A percentile compares a stretch with the other conserved stretches of the same genome.
Conservation (phyloP, 2,329 filamentous ascomycete genomes). For the Escovopsis weberi region DNA sequence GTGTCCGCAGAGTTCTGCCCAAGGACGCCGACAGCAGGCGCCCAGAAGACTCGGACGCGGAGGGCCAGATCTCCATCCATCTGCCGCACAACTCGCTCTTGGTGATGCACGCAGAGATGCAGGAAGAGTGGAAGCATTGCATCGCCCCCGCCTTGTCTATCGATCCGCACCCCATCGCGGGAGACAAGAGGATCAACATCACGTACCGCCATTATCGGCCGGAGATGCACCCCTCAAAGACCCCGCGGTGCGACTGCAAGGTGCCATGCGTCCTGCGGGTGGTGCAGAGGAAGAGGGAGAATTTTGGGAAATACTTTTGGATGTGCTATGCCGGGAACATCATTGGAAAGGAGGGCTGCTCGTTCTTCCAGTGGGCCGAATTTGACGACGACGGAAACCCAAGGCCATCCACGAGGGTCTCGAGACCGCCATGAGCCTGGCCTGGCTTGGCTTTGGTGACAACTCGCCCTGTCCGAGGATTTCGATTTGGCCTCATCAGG, state of each 20-base stretch:
- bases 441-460: too few relatives aligned
- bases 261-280: conserved; percentile 58
- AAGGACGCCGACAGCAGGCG: conserved; percentile 31
- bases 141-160: conserved; percentile 63
- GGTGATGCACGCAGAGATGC: conserved; percentile 96
- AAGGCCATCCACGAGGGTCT: conserved; percentile 12
- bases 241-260: conserved; percentile 63
- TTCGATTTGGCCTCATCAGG: conserved; percentile 12
- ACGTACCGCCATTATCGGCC: conserved; percentile 82
- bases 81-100: conserved; percentile 88
- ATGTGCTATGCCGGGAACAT: conserved; percentile 73
- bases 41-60: conserved; percentile 40
- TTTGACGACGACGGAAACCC: conserved; percentile 82
- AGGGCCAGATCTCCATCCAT: conserved; percentile 84
- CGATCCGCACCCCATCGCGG: conserved; percentile 70
- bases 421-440: conserved; percentile 37
- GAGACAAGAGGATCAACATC: conserved; percentile 75
- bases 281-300: conserved; percentile 65
- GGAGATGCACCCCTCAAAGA: conserved; percentile 60
- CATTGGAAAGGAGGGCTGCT: conserved; percentile 54
- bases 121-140: conserved; percentile 90
- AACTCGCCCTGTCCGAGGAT: conserved; percentile 25
- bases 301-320: conserved; percentile 75
- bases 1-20: conserved; percentile 63
- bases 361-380: conserved; percentile 72